A percentile compares a stretch with the other conserved stretches of the same genome.
Evolutionary conservation across 2,329 filamentous ascomycete genomes (phyloP).

Genomic region (Colletotrichum sublineola): DNA sequence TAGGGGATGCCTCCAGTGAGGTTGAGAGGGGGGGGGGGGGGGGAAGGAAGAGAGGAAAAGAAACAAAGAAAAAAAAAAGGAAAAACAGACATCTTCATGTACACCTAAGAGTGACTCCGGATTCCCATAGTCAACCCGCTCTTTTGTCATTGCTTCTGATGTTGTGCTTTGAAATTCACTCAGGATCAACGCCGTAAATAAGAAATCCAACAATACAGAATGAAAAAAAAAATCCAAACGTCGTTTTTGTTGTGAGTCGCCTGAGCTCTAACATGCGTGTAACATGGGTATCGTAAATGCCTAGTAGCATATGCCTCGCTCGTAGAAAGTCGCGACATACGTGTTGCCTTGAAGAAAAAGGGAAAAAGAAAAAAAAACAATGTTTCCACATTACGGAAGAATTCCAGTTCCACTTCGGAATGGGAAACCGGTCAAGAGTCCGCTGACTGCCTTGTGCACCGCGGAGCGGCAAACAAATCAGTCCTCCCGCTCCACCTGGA

Average conservation of each 20-base stretch:
- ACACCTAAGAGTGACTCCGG: conserved; percentile 37
- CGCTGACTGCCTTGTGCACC: neutral
- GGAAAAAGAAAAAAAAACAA: neutral
- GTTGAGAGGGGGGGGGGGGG: neutral
- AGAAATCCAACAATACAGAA: neutral
- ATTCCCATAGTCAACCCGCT: conserved; percentile 5
- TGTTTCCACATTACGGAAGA: neutral
- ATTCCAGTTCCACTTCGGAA: too few relatives aligned
- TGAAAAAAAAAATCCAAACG: neutral
- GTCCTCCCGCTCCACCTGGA: conserved; percentile 76
- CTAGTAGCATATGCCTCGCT: conserved; percentile 44
- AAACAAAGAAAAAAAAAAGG: neutral
- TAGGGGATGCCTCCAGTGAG: conserved; percentile 12
- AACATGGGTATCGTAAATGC: conserved; percentile 45
- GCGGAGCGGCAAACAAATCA: conserved; percentile 31
- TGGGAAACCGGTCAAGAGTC: too few relatives aligned
- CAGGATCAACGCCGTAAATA: neutral
- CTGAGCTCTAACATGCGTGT: conserved; percentile 23
- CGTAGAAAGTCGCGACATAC: conserved; percentile 9
- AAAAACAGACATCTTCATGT: conserved; percentile 2
- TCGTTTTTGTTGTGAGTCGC: neutral
- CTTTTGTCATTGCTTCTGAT: neutral
- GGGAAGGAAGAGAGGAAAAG: too few relatives aligned
- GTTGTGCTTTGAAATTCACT: neutral
- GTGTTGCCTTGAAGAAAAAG: neutral